Conservation (phyloP, 2,329 filamentous ascomycete genomes). For the Pseudocercospora fijiensis region DNA sequence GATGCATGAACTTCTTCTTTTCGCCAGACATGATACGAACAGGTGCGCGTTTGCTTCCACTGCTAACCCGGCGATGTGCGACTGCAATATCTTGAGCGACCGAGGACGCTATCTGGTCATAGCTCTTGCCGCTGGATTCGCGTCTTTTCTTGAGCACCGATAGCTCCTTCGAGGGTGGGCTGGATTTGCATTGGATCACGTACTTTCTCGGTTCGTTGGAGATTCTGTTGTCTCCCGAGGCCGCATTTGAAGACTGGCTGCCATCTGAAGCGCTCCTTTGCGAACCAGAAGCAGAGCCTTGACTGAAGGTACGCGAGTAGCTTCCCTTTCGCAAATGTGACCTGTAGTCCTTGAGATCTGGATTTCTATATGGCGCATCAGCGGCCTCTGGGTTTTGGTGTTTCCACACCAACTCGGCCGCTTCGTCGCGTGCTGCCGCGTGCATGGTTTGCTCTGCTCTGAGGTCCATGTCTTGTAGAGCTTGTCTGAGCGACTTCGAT, state of each 20-base stretch:
- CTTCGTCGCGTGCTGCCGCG: conserved; percentile 70
- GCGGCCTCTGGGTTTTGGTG: conserved; percentile 69
- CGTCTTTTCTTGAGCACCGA: conserved; percentile 25
- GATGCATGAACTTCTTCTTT: conserved; percentile 61
- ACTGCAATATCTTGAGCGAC: conserved; percentile 38
- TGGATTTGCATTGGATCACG: conserved; percentile 22
- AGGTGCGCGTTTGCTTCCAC: conserved; percentile 54
- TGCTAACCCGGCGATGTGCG: conserved; percentile 55
- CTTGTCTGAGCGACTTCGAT: conserved; percentile 65
- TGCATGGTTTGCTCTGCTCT: conserved; percentile 65
- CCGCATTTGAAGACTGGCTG: conserved; percentile 16
- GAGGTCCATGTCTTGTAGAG: conserved; percentile 71
- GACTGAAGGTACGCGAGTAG: conserved; percentile 58
- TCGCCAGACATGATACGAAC: conserved; percentile 64
- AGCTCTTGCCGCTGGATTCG: conserved; percentile 35
- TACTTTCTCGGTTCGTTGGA: conserved; percentile 15
- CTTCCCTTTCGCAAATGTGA: conserved; percentile 69
- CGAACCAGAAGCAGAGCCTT: conserved; percentile 22
- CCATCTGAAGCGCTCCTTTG: conserved; percentile 22
- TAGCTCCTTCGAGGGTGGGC: conserved; percentile 24
- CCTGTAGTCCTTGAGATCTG: conserved; percentile 54
- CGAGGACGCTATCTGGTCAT: conserved; percentile 38
- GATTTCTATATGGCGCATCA: conserved; percentile 41
- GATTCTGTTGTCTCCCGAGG: conserved; percentile 8
- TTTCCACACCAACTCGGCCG: conserved; percentile 74